Conservation (phyloP, 2,329 filamentous ascomycete species). For the Fusarium newnesense region DNA sequence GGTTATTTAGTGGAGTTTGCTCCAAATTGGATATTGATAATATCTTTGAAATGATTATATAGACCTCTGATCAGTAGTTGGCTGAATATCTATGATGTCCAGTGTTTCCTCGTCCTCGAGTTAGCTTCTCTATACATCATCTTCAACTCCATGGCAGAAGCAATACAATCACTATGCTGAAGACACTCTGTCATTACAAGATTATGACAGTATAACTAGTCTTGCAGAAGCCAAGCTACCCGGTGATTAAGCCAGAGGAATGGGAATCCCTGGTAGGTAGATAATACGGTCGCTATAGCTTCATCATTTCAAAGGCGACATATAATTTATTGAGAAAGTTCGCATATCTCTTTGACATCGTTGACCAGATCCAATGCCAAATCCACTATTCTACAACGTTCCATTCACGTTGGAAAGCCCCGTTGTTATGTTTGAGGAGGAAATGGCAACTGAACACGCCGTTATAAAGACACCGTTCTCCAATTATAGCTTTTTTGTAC, state of each 20-base stretch:
- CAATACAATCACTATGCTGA: too few species aligned
- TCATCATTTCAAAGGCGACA: not conserved
- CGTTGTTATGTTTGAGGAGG: not conserved
- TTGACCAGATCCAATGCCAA: not conserved
- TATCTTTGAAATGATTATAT: too few species aligned
- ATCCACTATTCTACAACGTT: not conserved
- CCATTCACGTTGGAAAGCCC: not conserved
- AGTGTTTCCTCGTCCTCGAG: too few species aligned
- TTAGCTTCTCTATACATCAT: too few species aligned
- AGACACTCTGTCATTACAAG: too few species aligned
- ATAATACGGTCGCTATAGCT: not conserved
- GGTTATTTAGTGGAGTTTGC: too few species aligned
- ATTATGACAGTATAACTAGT: too few species aligned
- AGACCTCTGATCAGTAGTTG: too few species aligned
- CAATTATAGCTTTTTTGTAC: not conserved
- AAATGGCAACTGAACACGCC: not conserved
- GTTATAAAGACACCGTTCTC: not conserved
- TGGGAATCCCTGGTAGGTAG: not conserved
- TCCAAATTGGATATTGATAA: too few species aligned
- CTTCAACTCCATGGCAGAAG: too few species aligned
- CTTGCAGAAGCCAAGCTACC: too few species aligned
- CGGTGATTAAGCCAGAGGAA: not conserved
- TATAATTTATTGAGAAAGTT: not conserved
- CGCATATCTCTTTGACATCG: not conserved
- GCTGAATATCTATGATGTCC: too few species aligned